phyloP scores from a whole-genome alignment of 2,329 filamentous ascomycete species.

The Penicillium sp. region DNA sequence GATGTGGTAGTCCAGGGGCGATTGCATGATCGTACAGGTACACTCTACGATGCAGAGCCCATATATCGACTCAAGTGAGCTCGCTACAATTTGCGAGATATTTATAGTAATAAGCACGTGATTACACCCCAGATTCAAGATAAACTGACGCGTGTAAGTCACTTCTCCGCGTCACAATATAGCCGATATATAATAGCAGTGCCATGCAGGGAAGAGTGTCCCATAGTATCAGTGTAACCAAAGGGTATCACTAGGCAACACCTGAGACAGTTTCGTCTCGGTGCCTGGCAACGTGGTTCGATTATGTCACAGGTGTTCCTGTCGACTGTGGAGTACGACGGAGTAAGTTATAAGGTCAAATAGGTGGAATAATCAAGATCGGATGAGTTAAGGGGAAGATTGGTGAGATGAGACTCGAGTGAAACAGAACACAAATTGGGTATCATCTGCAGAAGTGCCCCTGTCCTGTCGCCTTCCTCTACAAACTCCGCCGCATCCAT shows the following conservation, averaged over 20 bases:
- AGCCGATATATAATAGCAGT: not conserved
- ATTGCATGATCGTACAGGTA: slow-evolving; percentile 4
- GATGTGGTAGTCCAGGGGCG: slow-evolving; percentile 24
- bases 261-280: not conserved
- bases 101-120: not conserved
- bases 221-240: not conserved
- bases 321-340: not conserved
- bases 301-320: slow-evolving; percentile 5
- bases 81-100: not conserved
- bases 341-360: not conserved
- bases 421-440: not conserved
- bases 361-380: not conserved
- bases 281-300: not conserved
- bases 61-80: not conserved
- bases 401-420: not conserved
- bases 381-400: not conserved
- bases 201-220: not conserved
- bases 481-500: not conserved
- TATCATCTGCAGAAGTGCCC: not conserved
- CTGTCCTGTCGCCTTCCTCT: not conserved
- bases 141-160: not conserved
- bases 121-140: not conserved
- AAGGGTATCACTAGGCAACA: not conserved
- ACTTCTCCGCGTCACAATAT: not conserved
- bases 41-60: not conserved